A percentile compares a stretch with the other conserved stretches of the same genome.
Conservation (phyloP, 2,329 filamentous ascomycete species). For the Juglanconis oblonga region DNA sequence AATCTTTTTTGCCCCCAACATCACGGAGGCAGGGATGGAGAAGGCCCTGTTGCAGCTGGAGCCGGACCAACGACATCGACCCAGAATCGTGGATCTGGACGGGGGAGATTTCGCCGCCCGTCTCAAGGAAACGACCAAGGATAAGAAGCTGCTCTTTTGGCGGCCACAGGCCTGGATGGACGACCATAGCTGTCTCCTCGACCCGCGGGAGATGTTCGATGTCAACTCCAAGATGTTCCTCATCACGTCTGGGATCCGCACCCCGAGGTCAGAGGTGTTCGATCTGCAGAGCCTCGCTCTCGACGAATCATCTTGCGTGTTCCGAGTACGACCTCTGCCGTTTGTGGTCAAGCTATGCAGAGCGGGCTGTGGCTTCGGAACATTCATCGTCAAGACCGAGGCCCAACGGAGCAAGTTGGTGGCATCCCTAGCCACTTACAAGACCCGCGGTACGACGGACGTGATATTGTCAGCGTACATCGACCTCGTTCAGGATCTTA, state of each 20-base stretch:
- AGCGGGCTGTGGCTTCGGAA: conserved; percentile 24
- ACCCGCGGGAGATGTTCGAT: conserved; percentile 21
- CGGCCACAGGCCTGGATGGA: conserved; percentile 24
- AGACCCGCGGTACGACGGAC: conserved; percentile 19
- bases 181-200: conserved; percentile 21
- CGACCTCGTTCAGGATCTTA: conserved; percentile 22
- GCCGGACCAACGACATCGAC: conserved; percentile 21
- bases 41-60: conserved; percentile 21
- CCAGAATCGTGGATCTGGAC: conserved; percentile 19
- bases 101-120: conserved; percentile 2
- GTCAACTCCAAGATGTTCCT: conserved; percentile 24
- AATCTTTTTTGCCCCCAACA: conserved; percentile 22
- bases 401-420: conserved; percentile 10
- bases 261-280: conserved; percentile 18
- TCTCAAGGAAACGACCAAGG: conserved; percentile 10
- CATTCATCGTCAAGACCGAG: conserved; percentile 21
- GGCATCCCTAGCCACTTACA: conserved; percentile 17
- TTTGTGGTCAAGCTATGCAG: conserved; percentile 25
- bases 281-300: conserved; percentile 16
- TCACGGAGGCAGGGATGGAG: conserved; percentile 18
- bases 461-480: conserved; percentile 23
- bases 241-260: conserved; percentile 21
- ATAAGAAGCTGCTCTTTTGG: conserved; percentile 23
- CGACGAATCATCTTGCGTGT: background rate
- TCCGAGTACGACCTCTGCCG: conserved; percentile 18